Conservation (phyloP, 139 green algal genomes). For the Raphidocelis subcapitata region DNA sequence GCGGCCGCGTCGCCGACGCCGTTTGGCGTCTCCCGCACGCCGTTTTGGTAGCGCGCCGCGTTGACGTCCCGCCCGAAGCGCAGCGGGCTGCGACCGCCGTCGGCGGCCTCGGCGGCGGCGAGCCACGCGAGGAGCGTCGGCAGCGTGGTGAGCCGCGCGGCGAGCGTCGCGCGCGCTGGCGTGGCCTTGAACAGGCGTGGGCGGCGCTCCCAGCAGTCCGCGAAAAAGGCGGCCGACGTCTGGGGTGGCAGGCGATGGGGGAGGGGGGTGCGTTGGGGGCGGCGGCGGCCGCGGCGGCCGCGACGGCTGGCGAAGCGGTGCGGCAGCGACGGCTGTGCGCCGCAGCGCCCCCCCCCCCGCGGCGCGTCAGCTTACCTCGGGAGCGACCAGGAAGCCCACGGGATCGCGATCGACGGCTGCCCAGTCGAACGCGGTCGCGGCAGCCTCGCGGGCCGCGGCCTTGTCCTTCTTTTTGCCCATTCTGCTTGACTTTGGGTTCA, state of each 20-base stretch:
- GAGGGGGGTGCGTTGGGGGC: background rate
- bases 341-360: background rate
- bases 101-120: constrained; percentile 5
- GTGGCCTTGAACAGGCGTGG: constrained; percentile 37
- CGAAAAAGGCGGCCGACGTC: constrained; percentile 22
- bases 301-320: background rate
- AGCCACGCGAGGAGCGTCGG: constrained; percentile 7
- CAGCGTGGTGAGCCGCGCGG: background rate
- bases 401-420: constrained; percentile 30
- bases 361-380: constrained; percentile 10
- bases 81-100: constrained; percentile 31
- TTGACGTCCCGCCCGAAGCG: constrained; percentile 61
- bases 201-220: constrained; percentile 35
- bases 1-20: constrained; percentile 44
- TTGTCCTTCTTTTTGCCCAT: constrained; percentile 36
- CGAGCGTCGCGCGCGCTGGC: constrained; percentile 26
- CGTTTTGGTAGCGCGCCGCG: constrained; percentile 52
- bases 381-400: constrained; percentile 35
- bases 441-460: background rate
- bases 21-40: constrained; percentile 50
- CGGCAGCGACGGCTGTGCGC: background rate
- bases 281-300: background rate
- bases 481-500: background rate
- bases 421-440: constrained; percentile 1
- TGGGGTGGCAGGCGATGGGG: background rate